Conservation (phyloP, 495 filamentous ascomycete species). For the Achaetomiella virescens region DNA sequence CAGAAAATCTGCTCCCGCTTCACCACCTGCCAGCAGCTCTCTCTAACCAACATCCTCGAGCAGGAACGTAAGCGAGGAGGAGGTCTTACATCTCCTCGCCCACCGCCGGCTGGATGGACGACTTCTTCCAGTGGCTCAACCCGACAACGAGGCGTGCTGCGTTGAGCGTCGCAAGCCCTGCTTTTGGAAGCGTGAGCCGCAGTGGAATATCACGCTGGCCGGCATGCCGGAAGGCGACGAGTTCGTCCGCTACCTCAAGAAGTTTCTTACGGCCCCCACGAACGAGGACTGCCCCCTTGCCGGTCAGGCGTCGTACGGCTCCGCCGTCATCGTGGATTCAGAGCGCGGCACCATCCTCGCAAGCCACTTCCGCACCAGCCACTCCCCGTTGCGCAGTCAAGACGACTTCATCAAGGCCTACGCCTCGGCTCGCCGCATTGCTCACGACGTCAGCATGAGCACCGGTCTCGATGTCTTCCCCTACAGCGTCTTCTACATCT, state of each 20-base stretch:
- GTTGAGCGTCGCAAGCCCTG: slow-evolving; percentile 58
- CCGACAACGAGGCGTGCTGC: slow-evolving; percentile 80
- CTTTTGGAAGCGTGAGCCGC: slow-evolving; percentile 65
- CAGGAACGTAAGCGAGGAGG: slow-evolving; percentile 85
- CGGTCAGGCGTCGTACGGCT: slow-evolving; percentile 79
- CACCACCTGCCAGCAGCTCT: slow-evolving; percentile 75
- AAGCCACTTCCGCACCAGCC: slow-evolving; percentile 85
- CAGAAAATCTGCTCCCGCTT: slow-evolving; percentile 87
- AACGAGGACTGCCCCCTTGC: slow-evolving; percentile 78
- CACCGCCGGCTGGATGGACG: slow-evolving; percentile 92
- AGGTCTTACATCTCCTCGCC: slow-evolving; percentile 88
- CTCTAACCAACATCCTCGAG: slow-evolving; percentile 81
- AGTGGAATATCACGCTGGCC: slow-evolving; percentile 79
- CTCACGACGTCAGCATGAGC: slow-evolving; percentile 57
- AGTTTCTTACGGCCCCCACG: slow-evolving; percentile 77
- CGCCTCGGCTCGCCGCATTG: slow-evolving; percentile 83
- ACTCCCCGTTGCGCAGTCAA: slow-evolving; percentile 79
- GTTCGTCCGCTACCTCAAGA: slow-evolving; percentile 75
- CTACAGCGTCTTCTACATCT: slow-evolving; percentile 95
- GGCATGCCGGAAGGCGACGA: slow-evolving; percentile 92
- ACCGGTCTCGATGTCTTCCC: slow-evolving; percentile 81
- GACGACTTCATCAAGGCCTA: slow-evolving; percentile 92
- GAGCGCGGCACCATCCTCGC: slow-evolving; percentile 60
- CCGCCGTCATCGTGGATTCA: slow-evolving; percentile 73
- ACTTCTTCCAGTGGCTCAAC: slow-evolving; percentile 93